Conservation (phyloP, 257 asterid genomes). For the Verbena officinalis region DNA sequence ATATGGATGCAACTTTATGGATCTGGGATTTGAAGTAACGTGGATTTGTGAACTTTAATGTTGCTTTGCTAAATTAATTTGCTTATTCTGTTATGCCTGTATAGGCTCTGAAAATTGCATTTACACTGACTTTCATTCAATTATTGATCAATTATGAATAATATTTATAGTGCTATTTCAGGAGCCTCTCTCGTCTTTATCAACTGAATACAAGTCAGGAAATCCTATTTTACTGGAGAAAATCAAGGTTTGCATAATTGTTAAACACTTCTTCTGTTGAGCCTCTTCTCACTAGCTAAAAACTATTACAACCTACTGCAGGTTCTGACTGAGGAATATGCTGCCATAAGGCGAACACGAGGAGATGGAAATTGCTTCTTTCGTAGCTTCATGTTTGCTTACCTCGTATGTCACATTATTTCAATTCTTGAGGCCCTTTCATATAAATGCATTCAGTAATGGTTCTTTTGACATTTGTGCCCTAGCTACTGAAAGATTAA, state of each 20-base stretch:
- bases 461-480: slow-evolving; percentile 18
- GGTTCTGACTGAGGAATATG: slow-evolving; percentile 77
- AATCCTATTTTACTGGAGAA: slow-evolving; percentile 82
- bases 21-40: slow-evolving; percentile 19
- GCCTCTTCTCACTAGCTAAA: slow-evolving; percentile 27
- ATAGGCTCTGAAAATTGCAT: too few relatives aligned
- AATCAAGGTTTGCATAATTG: slow-evolving; percentile 64
- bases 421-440: slow-evolving; percentile 17
- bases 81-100: too few relatives aligned
- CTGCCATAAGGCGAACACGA: slow-evolving; percentile 84
- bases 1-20: not conserved
- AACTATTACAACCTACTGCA: slow-evolving; percentile 35
- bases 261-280: slow-evolving; percentile 14
- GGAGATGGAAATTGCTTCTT: slow-evolving; percentile 99
- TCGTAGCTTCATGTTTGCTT: slow-evolving; percentile 96
- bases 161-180: slow-evolving; percentile 44
- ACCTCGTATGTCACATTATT: slow-evolving; percentile 63
- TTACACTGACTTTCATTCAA: too few relatives aligned
- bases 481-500: slow-evolving; percentile 32
- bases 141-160: slow-evolving; percentile 12
- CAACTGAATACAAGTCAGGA: slow-evolving; percentile 82
- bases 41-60: not conserved
- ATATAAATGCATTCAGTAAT: slow-evolving; percentile 8
- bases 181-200: slow-evolving; percentile 86
- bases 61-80: too few relatives aligned